Conservation (phyloP, 345 rosid species). For the Limnanthes douglasii region DNA sequence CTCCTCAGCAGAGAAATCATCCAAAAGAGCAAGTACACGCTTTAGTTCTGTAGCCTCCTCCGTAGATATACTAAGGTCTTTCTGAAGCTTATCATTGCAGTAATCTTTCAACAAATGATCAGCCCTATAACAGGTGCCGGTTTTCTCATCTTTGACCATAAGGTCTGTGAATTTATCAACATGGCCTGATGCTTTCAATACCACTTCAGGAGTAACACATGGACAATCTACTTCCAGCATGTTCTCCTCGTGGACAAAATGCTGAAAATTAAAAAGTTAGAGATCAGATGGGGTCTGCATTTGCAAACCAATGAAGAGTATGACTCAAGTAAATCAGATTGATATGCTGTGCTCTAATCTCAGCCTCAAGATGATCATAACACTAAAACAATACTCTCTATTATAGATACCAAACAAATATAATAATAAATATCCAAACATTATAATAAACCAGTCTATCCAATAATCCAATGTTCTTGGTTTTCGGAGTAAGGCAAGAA, state of each 20-base stretch:
- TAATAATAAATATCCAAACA: too few relatives aligned
- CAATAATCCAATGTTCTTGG: too few relatives aligned
- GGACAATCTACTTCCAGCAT: slow-evolving; percentile 96
- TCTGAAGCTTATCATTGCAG: slow-evolving; percentile 74
- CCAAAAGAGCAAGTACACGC: slow-evolving; percentile 64
- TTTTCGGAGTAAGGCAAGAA: too few relatives aligned
- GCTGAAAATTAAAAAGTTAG: too few relatives aligned
- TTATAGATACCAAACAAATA: too few relatives aligned
- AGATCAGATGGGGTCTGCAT: too few relatives aligned
- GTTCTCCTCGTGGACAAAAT: slow-evolving; percentile 83
- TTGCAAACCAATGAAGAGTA: too few relatives aligned
- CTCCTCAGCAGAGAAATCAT: slow-evolving; percentile 59
- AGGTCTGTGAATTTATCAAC: slow-evolving; percentile 97
- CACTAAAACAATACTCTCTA: too few relatives aligned
- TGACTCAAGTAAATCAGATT: too few relatives aligned
- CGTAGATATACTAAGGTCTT: slow-evolving; percentile 47
- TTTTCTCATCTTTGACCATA: slow-evolving; percentile 88
- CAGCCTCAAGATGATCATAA: too few relatives aligned
- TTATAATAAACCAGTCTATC: too few relatives aligned
- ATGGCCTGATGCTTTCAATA: slow-evolving; percentile 92
- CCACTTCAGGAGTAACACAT: slow-evolving; percentile 89
- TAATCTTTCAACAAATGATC: slow-evolving; percentile 89
- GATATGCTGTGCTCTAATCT: too few relatives aligned
- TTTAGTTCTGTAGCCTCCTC: slow-evolving; percentile 81
- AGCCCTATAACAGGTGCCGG: slow-evolving; percentile 77